These are phyloP conservation scores for Colletotrichum scovillei DNA, from an alignment of 2,329 filamentous ascomycete genomes.

Conservation along the genomic window DNA sequence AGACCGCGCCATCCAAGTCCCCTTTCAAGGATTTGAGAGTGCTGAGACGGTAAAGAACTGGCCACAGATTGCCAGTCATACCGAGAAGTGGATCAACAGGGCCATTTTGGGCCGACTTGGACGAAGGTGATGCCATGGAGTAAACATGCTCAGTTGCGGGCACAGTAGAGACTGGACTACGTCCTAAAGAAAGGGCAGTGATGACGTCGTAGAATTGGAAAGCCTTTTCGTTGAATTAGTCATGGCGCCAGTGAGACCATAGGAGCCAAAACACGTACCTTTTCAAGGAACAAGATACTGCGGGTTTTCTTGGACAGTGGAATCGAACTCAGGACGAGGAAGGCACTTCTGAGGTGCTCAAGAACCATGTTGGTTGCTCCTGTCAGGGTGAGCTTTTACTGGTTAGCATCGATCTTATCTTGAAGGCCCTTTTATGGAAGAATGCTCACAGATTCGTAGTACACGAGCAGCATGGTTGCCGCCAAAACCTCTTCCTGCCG, in stretches of 20 bases:
- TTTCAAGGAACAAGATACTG: neutral
- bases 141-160: neutral
- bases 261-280: neutral
- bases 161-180: neutral
- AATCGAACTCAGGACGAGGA: neutral
- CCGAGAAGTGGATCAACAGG: neutral
- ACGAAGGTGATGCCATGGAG: neutral
- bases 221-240: neutral
- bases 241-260: neutral
- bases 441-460: neutral
- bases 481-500: constrained; percentile 68
- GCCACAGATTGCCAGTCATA: neutral
- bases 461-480: constrained; percentile 70
- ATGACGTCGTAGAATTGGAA: neutral
- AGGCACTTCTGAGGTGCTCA: neutral
- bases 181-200: neutral
- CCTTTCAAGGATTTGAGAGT: neutral
- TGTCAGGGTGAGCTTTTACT: neutral
- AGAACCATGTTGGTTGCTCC: neutral
- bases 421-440: neutral
- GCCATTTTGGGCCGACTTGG: neutral
- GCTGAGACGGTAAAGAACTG: neutral
- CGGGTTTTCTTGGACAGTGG: neutral
- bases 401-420: neutral
- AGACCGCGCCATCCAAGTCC: neutral